These are phyloP conservation scores for Magnolia officinalis DNA, from an alignment of 164 flowering plant genomes.

Conservation along the genomic window DNA sequence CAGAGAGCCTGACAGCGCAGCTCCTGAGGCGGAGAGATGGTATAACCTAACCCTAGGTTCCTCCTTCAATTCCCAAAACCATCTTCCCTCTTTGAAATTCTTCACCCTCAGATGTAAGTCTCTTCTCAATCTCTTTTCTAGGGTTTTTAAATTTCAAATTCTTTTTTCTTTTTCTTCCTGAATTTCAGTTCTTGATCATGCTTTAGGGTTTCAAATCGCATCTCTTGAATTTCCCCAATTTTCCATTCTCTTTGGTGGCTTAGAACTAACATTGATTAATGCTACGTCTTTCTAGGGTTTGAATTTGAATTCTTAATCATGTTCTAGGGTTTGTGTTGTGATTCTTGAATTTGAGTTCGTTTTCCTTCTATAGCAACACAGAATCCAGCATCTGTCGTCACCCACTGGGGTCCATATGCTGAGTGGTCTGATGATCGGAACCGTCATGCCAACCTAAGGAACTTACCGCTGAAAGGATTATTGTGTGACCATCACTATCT, in stretches of 20 bases:
- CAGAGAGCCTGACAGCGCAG: slow-evolving; percentile 51
- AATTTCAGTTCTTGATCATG: too few relatives aligned
- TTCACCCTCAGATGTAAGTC: slow-evolving; percentile 82
- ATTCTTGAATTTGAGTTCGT: too few relatives aligned
- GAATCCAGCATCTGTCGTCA: too few relatives aligned
- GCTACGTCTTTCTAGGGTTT: neutral
- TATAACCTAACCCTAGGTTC: slow-evolving; percentile 74
- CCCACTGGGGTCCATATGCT: too few relatives aligned
- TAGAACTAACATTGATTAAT: neutral
- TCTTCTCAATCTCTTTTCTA: neutral
- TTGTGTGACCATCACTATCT: too few relatives aligned
- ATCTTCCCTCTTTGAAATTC: slow-evolving; percentile 58
- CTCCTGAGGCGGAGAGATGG: slow-evolving; percentile 75
- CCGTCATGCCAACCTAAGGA: too few relatives aligned
- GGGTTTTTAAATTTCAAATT: neutral
- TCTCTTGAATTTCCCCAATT: neutral
- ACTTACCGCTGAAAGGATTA: too few relatives aligned
- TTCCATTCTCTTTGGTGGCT: neutral
- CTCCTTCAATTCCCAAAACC: slow-evolving; percentile 48
- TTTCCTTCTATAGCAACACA: too few relatives aligned
- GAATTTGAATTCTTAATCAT: neutral
- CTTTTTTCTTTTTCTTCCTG: neutral
- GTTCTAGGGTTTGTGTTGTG: neutral
- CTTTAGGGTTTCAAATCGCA: neutral
- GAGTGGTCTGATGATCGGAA: too few relatives aligned